Percentiles rank a stretch among this genome's conserved stretches.
These are phyloP conservation scores for Neopestalotiopsis sp. DNA, from an alignment of 2,329 filamentous ascomycete species.

Conservation along the genomic window DNA sequence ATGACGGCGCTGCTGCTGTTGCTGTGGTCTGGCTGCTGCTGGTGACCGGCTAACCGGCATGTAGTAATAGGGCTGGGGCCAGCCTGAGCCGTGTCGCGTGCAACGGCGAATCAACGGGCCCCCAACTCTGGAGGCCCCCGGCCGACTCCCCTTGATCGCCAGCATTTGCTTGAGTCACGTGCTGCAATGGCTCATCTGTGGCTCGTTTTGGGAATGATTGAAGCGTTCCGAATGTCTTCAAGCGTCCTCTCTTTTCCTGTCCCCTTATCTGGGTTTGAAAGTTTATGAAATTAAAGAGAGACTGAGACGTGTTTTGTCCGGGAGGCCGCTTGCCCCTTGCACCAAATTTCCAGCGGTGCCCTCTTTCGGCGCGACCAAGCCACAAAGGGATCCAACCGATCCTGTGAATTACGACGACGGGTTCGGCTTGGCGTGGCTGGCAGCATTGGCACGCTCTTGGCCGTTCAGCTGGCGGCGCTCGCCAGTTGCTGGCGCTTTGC, in stretches of 20 bases:
- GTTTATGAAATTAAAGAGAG: neutral
- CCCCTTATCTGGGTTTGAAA: too few relatives aligned
- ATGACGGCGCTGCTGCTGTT: neutral
- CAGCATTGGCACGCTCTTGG: neutral
- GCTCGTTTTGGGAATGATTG: neutral
- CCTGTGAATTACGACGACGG: neutral
- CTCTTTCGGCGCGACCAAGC: constrained; percentile 10
- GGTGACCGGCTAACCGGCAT: constrained; percentile 9
- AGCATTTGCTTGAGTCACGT: constrained; percentile 10
- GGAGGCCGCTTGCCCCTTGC: neutral
- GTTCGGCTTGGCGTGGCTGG: constrained; percentile 15
- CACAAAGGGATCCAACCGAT: constrained; percentile 9
- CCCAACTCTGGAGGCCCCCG: neutral
- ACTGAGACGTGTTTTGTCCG: neutral
- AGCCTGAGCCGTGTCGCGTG: constrained; percentile 12
- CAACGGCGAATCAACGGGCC: constrained; percentile 10
- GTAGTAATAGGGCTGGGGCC: constrained; percentile 11
- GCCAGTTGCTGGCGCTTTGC: too few relatives aligned
- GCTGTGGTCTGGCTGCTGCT: neutral
- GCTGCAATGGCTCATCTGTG: neutral
- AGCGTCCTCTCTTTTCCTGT: neutral
- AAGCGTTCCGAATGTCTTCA: neutral
- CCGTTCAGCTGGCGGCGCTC: neutral
- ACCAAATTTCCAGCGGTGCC: constrained; percentile 13
- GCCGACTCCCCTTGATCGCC: constrained; percentile 16